A percentile compares a stretch with the other conserved stretches of the same genome.
Conservation (phyloP, 345 rosid species). For the Eucalyptus guilfoylei region DNA sequence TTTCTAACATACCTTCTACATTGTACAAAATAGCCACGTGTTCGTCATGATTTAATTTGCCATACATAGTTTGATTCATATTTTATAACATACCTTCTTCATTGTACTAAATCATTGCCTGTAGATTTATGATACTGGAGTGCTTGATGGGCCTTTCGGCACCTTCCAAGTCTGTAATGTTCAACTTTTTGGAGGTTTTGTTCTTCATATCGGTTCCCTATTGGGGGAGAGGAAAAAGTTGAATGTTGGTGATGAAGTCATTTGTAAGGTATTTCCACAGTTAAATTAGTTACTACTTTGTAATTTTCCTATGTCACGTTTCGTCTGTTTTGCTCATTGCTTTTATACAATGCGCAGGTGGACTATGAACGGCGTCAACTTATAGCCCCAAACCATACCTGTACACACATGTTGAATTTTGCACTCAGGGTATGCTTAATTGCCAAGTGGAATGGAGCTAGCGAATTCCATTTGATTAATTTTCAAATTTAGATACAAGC, state of each 20-base stretch:
- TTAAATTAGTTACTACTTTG: background rate
- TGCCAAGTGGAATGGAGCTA: background rate
- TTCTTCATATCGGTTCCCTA: slow-evolving; percentile 77
- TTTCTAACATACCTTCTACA: background rate
- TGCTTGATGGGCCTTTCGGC: slow-evolving; percentile 67
- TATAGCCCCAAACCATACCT: slow-evolving; percentile 95
- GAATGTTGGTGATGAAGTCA: slow-evolving; percentile 60
- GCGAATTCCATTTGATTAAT: background rate
- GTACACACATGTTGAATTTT: slow-evolving; percentile 94
- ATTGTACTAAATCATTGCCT: slow-evolving; percentile 1
- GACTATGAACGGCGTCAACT: slow-evolving; percentile 84
- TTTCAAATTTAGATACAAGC: background rate
- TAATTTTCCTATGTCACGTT: background rate
- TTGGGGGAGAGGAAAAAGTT: slow-evolving; percentile 25
- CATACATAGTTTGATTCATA: background rate
- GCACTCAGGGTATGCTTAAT: slow-evolving; percentile 64
- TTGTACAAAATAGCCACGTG: background rate
- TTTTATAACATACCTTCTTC: background rate
- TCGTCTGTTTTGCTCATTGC: background rate
- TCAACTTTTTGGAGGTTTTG: slow-evolving; percentile 86
- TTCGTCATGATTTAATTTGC: background rate
- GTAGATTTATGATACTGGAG: slow-evolving; percentile 80
- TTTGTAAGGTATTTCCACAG: slow-evolving; percentile 52
- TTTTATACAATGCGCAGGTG: slow-evolving; percentile 35
- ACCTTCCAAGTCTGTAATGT: slow-evolving; percentile 71